Conservation (phyloP, 2,329 filamentous ascomycete species). For the Didymella exigua region DNA sequence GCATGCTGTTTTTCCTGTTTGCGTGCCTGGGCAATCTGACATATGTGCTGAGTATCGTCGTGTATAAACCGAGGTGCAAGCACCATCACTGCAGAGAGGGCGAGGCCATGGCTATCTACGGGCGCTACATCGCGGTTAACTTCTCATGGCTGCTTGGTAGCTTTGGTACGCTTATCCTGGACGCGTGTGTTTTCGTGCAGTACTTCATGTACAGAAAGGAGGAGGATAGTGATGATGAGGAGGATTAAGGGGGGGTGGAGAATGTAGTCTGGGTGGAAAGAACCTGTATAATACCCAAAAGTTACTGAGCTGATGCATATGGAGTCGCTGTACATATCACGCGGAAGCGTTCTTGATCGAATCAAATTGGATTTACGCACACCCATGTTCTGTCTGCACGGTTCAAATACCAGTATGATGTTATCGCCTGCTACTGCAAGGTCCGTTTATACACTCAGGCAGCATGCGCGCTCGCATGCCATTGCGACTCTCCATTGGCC, state of each 20-base stretch:
- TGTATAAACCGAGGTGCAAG: slow-evolving; percentile 77
- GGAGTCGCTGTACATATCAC: background rate
- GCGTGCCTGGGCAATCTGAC: slow-evolving; percentile 94
- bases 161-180: slow-evolving; percentile 82
- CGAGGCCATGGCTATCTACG: slow-evolving; percentile 72
- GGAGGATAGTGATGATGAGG: slow-evolving; percentile 44
- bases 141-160: slow-evolving; percentile 89
- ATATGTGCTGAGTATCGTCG: slow-evolving; percentile 89
- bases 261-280: too few relatives aligned
- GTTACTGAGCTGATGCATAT: background rate
- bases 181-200: slow-evolving; percentile 85
- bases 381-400: background rate
- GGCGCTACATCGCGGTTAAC: slow-evolving; percentile 85
- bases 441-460: background rate
- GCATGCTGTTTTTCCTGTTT: slow-evolving; percentile 94
- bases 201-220: slow-evolving; percentile 80
- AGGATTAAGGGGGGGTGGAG: slow-evolving; percentile 28
- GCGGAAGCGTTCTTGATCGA: too few relatives aligned
- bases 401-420: background rate
- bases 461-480: background rate
- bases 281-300: background rate
- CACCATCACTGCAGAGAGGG: slow-evolving; percentile 62
- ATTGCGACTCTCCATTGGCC: background rate
- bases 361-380: background rate
- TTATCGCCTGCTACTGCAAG: background rate